A percentile compares a stretch with the other conserved stretches of the same genome.
These are phyloP conservation scores for Luzula sylvatica DNA, from an alignment of 176 grass and related monocot species.

Conservation along the genomic window DNA sequence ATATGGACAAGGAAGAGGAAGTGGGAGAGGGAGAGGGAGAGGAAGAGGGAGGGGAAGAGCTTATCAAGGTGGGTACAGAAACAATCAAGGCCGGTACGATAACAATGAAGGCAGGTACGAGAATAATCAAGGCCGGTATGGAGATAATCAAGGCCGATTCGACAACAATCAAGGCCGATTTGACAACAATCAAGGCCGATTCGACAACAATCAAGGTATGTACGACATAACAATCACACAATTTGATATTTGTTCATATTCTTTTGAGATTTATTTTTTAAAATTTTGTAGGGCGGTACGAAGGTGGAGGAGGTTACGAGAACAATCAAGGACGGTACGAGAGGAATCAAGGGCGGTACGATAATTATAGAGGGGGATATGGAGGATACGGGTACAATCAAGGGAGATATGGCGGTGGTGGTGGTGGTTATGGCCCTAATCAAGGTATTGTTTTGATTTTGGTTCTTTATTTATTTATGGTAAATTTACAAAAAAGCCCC, in stretches of 20 bases:
- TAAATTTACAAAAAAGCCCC: too few species aligned
- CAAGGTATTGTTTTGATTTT: conserved; percentile 7
- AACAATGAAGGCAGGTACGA: conserved; percentile 6
- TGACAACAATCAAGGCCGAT: conserved; percentile 3
- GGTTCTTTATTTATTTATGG: background rate
- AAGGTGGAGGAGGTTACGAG: background rate
- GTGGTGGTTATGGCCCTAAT: conserved; percentile 8
- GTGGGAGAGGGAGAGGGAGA: conserved; percentile 33
- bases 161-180: background rate
- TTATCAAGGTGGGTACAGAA: conserved; percentile 46
- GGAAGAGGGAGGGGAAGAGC: conserved; percentile 50
- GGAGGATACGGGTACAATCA: conserved; percentile 2
- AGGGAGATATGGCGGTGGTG: background rate
- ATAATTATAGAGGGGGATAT: conserved; percentile 1
- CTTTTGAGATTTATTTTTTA: too few species aligned
- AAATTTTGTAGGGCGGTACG: too few species aligned
- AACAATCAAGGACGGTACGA: background rate
- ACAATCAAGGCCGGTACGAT: background rate
- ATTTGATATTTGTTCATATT: too few species aligned
- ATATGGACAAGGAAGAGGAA: background rate
- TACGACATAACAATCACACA: too few species aligned
- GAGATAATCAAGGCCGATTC: background rate
- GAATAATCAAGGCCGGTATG: background rate
- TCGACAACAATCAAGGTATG: conserved; percentile 4
- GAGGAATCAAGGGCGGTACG: background rate